phyloP scores from a whole-genome alignment of 108 stramenopile species.

The Nitzschia sp. region DNA sequence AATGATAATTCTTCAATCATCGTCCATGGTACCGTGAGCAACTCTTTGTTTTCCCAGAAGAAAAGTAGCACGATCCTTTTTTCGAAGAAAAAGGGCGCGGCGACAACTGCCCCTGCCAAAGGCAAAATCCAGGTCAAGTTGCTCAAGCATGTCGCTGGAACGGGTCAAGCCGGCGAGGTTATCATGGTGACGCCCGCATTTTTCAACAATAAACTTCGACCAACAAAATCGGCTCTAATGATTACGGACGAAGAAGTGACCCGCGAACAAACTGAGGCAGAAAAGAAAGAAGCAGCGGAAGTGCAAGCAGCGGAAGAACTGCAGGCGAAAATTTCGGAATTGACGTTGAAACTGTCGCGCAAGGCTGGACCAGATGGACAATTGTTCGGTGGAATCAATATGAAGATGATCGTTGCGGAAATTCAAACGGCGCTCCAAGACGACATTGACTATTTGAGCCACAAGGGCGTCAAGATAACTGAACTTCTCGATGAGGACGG shows the following conservation, averaged over 20 bases:
- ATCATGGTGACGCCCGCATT: conserved; percentile 73
- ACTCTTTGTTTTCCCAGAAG: background rate
- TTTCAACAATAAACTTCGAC: conserved; percentile 74
- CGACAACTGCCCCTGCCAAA: conserved; percentile 11
- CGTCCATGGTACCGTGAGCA: background rate
- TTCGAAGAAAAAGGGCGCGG: conserved; percentile 3
- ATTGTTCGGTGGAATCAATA: conserved; percentile 77
- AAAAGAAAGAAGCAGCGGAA: conserved; percentile 32
- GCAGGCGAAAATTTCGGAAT: conserved; percentile 29
- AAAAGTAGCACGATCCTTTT: background rate
- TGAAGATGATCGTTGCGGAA: conserved; percentile 62
- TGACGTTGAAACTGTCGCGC: conserved; percentile 21
- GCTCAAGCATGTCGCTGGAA: conserved; percentile 59
- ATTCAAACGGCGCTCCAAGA: conserved; percentile 22
- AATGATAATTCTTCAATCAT: background rate
- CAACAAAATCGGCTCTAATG: conserved; percentile 11
- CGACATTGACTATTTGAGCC: conserved; percentile 33
- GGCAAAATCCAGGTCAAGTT: conserved; percentile 76
- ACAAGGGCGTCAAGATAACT: conserved; percentile 51
- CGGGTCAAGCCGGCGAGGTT: conserved; percentile 72
- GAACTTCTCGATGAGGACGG: conserved; percentile 47
- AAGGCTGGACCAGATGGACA: conserved; percentile 80
- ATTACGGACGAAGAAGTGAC: conserved; percentile 67
- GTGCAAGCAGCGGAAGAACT: conserved; percentile 25
- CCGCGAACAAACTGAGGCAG: conserved; percentile 35